Evolutionary conservation across 257 asterid genomes (phyloP), one percentile per base, ranked within the genome.

Genomic region (Penstemon davidsonii): DNA sequence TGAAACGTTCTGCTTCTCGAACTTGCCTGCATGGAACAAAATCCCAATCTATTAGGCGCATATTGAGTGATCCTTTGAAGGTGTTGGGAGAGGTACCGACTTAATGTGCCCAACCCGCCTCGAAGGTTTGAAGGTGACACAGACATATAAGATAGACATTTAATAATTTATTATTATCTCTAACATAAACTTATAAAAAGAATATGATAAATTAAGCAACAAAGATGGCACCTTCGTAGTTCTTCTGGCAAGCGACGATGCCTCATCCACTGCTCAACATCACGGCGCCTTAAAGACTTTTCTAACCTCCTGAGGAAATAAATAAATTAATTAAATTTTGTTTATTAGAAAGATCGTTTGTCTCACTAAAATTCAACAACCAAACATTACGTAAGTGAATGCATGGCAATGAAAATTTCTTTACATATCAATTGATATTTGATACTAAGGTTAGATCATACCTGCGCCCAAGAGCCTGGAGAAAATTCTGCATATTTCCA

Each of bases 261-360:
- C 47, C 92, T 82, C 97, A 90, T 88, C 97, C 97, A 90, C 71
- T 80, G 95, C 79, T 90, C 97, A 65, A 90, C 90, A 71, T 90
- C 96, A 45, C 96, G 95, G 44, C 88, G 87, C 68, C 97, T 84
- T 60, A 88, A 80, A 19, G 95, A 82, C 95, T 83, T 84, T 71
- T 90, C 97, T 64, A 85, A 73, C 79, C 85, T 82, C 89, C 97
- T 90, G 85, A 25, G 67, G 66, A 69, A 39, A 70, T 69, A 69
- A 4, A 3, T 55, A 54, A 3, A 61, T 8, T 42, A 47, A 7
- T 38, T 11, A 38, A 36, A 1, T 25, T n/a, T 25, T 25, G 33
- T 25, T 25, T 25, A 25, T 25, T 25, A 25, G 33, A 25, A 25
- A 25, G 33, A 25, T 25, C 33, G 33, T 12, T 25, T 47, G 8